Base-by-base conservation (phyloP, 2,329 filamentous ascomycete species). In the Neopestalotiopsis sp. region DNA sequence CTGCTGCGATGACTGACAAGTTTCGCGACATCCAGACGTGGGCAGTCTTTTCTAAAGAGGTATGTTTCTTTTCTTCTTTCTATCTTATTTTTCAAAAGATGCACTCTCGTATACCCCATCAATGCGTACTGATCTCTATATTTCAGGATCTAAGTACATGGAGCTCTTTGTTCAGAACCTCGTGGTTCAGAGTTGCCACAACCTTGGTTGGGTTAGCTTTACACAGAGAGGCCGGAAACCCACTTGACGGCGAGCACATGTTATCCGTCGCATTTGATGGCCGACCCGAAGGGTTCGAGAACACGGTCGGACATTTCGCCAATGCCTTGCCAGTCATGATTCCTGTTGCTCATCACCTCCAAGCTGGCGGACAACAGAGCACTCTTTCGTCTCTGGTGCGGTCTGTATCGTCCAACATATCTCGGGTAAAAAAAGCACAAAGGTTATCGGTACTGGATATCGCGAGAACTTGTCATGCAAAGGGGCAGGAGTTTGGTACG, bases 21-120 rank as follows among this genome's bases (percentile, higher is more conserved):
- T 58, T n/a, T 30, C 28, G n/a, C 2, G n/a, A 28, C 0, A 24
- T 58, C 24, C 56, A 20, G 56, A 20, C 56, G 5, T 58, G 56
- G 56, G 13, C n/a, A 30, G 28, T 58, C 20, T 58, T 58, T 58
- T 58, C 56, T 20, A 58, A 58, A 30, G 56, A 58, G n/a, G 56
- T 58, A 58, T 24, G 56, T 28, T 58, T 9, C n/a, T 58, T 58
- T 6, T 58, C 5, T 10, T 17, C 12, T 2, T 28, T 10, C 5
- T 20, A 5, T 10, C 20, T 12, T 45, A 0, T 45, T 5, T 2
- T 45, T 13, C n/a, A 2, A 3, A 24, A 24, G 24, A 24, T 24
- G 24, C 24, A 24, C 42, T 0, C 7, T 5, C 7, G 14, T 45
- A 17, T 5, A 45, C 42, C 5, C 14, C 9, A 4, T 45, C 13